Base-by-base conservation (phyloP, 352 stramenopile species). In the Phytophthora pluvialis region DNA sequence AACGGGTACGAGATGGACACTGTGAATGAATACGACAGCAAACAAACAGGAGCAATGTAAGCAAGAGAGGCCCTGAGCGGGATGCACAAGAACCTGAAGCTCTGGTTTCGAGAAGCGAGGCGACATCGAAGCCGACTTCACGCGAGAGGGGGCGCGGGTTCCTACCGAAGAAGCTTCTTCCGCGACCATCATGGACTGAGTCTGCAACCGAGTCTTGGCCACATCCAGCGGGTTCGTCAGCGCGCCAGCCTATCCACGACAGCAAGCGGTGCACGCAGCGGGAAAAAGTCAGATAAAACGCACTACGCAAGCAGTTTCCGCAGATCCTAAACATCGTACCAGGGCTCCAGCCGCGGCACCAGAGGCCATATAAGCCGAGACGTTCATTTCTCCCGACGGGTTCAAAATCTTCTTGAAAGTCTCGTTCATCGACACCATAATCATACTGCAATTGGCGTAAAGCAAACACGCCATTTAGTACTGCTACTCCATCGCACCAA, bases 351-450 rank as follows among this genome's bases (percentile, higher is more conserved):
- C 96, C n/a, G 97, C 78, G 10, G 90, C 91, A 25, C 97, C 97
- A 21, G 95, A 97, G 1, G 97, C 64, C 26, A 99, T 78, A 58
- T 97, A 98, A 32, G 93, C 96, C 40, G 72, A 71, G 40, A 95
- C 89, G 83, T 96, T 94, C 75, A 93, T 89, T 53, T 91, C 83
- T 59, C 80, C 82, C 33, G 77, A 83, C 54, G 93, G 93, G 63
- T 97, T 97, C 64, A 97, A 71, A 54, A 93, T 81, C 74, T 98
- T 98, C 81, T 98, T 98, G 74, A 98, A 90, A 36, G 79, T 97
- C 84, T 99, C 98, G 73, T 99, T 99, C 7, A 91, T 92, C 5
- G 94, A 97, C 43, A 99, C 97, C 91, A 99, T 98, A 58, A 99
- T 94, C 78, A 98, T 97, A 65, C 96, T 98, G 28, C 3, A 13